Conservation (phyloP, 2,329 filamentous ascomycete genomes). For the Sclerotinia glacialis region DNA sequence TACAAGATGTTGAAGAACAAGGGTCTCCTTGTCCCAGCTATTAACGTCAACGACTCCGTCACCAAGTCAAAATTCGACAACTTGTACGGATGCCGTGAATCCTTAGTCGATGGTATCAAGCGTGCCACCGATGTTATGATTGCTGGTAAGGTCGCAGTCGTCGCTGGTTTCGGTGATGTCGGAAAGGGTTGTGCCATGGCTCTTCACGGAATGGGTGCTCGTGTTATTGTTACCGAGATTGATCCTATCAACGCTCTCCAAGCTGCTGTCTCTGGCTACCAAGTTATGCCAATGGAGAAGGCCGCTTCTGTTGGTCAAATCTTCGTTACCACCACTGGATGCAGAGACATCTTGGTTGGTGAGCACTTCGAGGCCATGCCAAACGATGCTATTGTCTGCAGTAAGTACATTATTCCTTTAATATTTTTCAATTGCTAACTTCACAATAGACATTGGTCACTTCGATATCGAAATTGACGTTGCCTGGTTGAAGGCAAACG, state of each 20-base stretch:
- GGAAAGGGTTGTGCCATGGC: conserved; percentile 98
- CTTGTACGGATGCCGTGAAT: conserved; percentile 98
- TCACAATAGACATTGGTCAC: conserved; percentile 80
- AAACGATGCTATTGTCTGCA: conserved; percentile 99
- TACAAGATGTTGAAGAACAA: conserved; percentile 96
- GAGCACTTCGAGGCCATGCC: conserved; percentile 92
- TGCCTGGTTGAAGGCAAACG: conserved; percentile 98
- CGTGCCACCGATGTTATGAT: conserved; percentile 99
- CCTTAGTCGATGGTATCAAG: conserved; percentile 99
- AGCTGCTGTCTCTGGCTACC: conserved; percentile 93
- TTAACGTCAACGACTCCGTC: conserved; percentile 99
- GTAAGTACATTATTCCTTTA: conserved; percentile 48
- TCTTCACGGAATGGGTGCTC: conserved; percentile 94
- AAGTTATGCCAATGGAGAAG: conserved; percentile 98
- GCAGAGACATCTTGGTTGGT: conserved; percentile 93
- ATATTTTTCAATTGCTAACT: not conserved
- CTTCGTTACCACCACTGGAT: conserved; percentile 98
- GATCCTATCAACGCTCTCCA: conserved; percentile 99
- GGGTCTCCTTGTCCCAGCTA: conserved; percentile 85
- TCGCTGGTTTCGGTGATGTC: conserved; percentile 98
- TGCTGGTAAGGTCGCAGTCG: conserved; percentile 96
- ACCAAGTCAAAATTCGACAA: conserved; percentile 99
- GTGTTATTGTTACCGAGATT: conserved; percentile 93
- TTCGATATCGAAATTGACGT: conserved; percentile 99
- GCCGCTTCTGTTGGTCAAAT: conserved; percentile 87